Evolutionary conservation across 2,329 filamentous ascomycete species (phyloP).

Genomic region (Cadophora sp.): DNA sequence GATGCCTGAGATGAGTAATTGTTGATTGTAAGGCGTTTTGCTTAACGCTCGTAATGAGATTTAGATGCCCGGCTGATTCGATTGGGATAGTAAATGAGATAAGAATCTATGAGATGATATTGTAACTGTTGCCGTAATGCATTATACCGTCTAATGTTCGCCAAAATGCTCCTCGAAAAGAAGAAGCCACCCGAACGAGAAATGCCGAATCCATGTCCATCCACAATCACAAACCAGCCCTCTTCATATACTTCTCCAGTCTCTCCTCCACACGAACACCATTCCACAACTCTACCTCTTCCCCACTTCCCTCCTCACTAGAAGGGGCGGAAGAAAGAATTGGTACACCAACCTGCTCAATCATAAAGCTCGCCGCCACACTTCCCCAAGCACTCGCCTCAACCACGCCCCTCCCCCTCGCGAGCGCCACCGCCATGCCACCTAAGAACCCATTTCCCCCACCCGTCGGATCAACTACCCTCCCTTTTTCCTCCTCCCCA

Average conservation of each 20-base stretch:
- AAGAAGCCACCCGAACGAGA: neutral
- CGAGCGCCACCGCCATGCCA: slow-evolving; percentile 63
- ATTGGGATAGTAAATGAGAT: slow-evolving; percentile 17
- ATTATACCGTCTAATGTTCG: slow-evolving; percentile 8
- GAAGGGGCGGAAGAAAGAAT: slow-evolving; percentile 51
- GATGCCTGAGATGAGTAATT: slow-evolving; percentile 16
- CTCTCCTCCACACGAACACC: slow-evolving; percentile 59
- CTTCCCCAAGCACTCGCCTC: slow-evolving; percentile 80
- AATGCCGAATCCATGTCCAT: neutral
- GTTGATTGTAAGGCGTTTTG: slow-evolving; percentile 6
- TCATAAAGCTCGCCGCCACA: slow-evolving; percentile 88
- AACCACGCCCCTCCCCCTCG: slow-evolving; percentile 63
- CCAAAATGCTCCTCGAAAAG: neutral
- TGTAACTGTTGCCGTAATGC: slow-evolving; percentile 13
- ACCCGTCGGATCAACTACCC: slow-evolving; percentile 90
- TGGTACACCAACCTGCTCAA: slow-evolving; percentile 92
- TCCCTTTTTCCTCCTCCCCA: slow-evolving; percentile 40
- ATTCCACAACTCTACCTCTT: slow-evolving; percentile 67
- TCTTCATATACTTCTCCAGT: slow-evolving; percentile 53
- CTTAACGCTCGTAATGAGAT: slow-evolving; percentile 24
- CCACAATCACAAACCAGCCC: neutral
- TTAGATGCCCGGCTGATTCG: neutral
- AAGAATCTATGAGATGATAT: slow-evolving; percentile 10
- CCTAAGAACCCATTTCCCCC: slow-evolving; percentile 90
- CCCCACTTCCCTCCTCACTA: slow-evolving; percentile 44